Evolutionary conservation across 768 basidiomycete species (phyloP), one percentile per base, ranked within the genome.

Genomic region (Postia placenta): DNA sequence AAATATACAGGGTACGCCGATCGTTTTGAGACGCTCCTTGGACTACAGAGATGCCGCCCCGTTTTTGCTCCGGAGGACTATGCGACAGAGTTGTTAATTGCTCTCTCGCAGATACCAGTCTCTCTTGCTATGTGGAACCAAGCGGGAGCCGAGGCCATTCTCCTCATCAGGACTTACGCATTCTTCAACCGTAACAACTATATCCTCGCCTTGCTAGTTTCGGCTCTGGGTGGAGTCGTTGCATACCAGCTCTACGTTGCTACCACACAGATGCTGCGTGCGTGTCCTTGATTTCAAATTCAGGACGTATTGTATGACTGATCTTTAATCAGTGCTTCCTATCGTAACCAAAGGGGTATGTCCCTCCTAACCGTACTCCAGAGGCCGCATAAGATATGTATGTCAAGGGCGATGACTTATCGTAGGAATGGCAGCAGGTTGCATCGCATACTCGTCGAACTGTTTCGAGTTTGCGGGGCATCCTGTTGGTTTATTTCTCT

Each of bases 81-180:
- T n/a, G n/a, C 24, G 3, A 12, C 42, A 19, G 11, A 14, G 24
- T 44, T 4, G 28, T 44, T 24, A 5, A 12, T 38, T 41, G 15
- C 24, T 12, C n/a, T 4, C 15, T 38, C 33, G 42, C 23, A 89
- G 87, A 80, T 88, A 45, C 87, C 87, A 4, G 87, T 89, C 49
- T 81, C 82, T 5, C 74, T 90, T 42, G 86, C 86, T 15, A 84
- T 88, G 80, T 89, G 86, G 86, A 90, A 90, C 58, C 87, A 89
- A 76, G 85, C 87, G 47, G 82, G 84, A 39, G 85, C 86, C 41
- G 85, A 89, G 70, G 84, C 81, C 53, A 85, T 90, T 46, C 76
- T 90, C 43, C 76, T 90, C 55, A 90, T 90, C 51, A 80, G 87
- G 53, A 90, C 87, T 37, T 90, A 88, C 58, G 87, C 87, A 2